Evolutionary conservation across 257 asterid genomes (phyloP), one percentile per base, ranked within the genome.

Genomic region (Ajuga chamaepitys): DNA sequence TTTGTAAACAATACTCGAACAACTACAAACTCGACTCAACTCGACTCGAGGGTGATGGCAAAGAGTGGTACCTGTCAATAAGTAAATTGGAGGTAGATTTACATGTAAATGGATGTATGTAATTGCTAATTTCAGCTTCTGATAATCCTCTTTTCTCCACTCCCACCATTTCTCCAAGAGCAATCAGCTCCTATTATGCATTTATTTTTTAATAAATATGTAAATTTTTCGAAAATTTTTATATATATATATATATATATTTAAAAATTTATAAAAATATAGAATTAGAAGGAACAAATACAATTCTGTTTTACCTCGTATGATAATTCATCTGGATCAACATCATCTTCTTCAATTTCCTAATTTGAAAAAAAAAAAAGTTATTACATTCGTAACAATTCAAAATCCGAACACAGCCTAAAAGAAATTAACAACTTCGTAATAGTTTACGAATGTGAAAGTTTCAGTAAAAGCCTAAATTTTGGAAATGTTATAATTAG

Each of bases 141-240:
- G 80, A 50, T 76, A 85, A 51, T 66, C 92, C 92, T 70, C 61
- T 78, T 75, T 72, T 85, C 76, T 85, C 92, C 62, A 78, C 82
- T 52, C 92, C 92, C 44, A 85, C 86, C 70, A 56, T 80, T 66
- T 85, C 92, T 46, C 92, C 92, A 20, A 85, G 73, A n/a, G 86
- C 92, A 48, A 85, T 67, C 70, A 85, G 71, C 60, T 85, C 92
- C 92, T 85, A 72, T 22, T 38, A 16, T 48, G 60, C 42, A 7
- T 22, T 48, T 60, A 3, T 55, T 7, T 30, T 0, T 3, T n/a
- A 35, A 17, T 22, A 40, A 42, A 48, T 30, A 44, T 20, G 1
- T 14, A 32, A 28, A 34, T 6, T 1, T 14, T n/a, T 28, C 4
- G 34, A 28, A 28, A 28, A 28, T 28, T 28, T 56, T 4, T 30